Percentiles rank a stretch among this genome's conserved stretches.
phyloP scores from a whole-genome alignment of 1,139 yeast species.

The Candida sanyaensis region DNA sequence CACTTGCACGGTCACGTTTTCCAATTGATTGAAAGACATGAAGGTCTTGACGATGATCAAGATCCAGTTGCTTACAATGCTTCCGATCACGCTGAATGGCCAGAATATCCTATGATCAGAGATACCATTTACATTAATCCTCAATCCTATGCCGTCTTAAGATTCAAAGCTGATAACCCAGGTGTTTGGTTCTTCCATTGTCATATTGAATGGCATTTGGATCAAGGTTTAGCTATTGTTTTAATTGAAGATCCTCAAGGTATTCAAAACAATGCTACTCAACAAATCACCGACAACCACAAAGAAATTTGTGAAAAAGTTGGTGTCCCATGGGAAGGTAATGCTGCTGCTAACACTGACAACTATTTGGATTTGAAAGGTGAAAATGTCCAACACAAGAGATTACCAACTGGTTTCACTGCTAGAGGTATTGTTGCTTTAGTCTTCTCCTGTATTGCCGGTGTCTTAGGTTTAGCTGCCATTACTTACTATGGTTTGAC shows the following conservation, averaged over 20 bases:
- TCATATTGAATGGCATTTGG: slow-evolving; percentile 93
- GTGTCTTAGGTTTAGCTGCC: slow-evolving; percentile 55
- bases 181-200: slow-evolving; percentile 96
- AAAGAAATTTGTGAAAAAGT: slow-evolving; percentile 47
- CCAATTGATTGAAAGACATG: slow-evolving; percentile 69
- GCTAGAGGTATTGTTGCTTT: slow-evolving; percentile 67
- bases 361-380: slow-evolving; percentile 59
- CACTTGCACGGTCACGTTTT: slow-evolving; percentile 87
- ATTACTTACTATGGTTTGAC: slow-evolving; percentile 64
- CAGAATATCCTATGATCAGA: slow-evolving; percentile 63
- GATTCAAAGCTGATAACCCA: slow-evolving; percentile 80
- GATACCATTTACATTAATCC: slow-evolving; percentile 68
- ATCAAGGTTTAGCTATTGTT: slow-evolving; percentile 77
- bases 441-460: slow-evolving; percentile 56
- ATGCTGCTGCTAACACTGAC: slow-evolving; percentile 65
- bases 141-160: slow-evolving; percentile 63
- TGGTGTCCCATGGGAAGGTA: slow-evolving; percentile 52
- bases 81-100: slow-evolving; percentile 53
- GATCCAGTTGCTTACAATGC: slow-evolving; percentile 52
- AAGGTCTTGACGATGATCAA: slow-evolving; percentile 50
- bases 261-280: slow-evolving; percentile 40
- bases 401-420: slow-evolving; percentile 71
- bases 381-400: slow-evolving; percentile 53
- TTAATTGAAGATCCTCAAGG: slow-evolving; percentile 73
- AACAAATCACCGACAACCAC: slow-evolving; percentile 48